Evolutionary conservation across 2,329 filamentous ascomycete species (phyloP), one percentile per base, ranked within the genome.

Genomic region (Fusarium irregulare): DNA sequence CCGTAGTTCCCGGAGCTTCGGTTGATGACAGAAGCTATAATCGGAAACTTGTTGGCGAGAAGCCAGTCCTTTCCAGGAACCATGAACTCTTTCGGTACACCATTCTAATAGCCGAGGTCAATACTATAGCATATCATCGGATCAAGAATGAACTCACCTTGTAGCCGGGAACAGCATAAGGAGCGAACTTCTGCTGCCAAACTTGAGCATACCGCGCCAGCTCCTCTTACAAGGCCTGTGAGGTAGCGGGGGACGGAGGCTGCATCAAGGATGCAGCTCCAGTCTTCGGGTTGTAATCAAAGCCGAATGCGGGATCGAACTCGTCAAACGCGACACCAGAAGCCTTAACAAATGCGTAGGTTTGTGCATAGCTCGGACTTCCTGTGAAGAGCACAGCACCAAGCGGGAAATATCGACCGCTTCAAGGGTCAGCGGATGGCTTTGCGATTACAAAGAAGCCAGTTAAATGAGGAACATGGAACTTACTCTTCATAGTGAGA

Each of bases 401-500:
- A 6, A 56, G 44, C 6, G 54, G 54, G 5, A 56, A 56, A 16
- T 23, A 56, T 12, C 49, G 54, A 2, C 42, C 54, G 3, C 54
- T 56, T 7, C 3, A 1, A 6, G 16, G 34, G 6, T 50, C 7
- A 50, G 11, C 9, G 4, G 4, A 37, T 5, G 9, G 16, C 0
- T 11, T 34, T 5, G 1, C 4, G 6, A 28, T 28, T 3, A 3
- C 25, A 27, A 27, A 10, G 9, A 10, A 27, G 25, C 3, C 25
- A 27, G 9, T 10, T 10, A 27, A 3, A 10, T 27, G 16, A 23
- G 21, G 21, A 23, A 23, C 21, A 6, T 23, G 21, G 21, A 1
- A 42, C 44, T 40, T 30, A 56, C 54, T 41, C 44, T 41, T 56
- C 54, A 4, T 56, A 56, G 3, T 56, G 54, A 4, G 54, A 49